phyloP scores from a whole-genome alignment of 306 rosid species.

The Glycine tomentella region DNA sequence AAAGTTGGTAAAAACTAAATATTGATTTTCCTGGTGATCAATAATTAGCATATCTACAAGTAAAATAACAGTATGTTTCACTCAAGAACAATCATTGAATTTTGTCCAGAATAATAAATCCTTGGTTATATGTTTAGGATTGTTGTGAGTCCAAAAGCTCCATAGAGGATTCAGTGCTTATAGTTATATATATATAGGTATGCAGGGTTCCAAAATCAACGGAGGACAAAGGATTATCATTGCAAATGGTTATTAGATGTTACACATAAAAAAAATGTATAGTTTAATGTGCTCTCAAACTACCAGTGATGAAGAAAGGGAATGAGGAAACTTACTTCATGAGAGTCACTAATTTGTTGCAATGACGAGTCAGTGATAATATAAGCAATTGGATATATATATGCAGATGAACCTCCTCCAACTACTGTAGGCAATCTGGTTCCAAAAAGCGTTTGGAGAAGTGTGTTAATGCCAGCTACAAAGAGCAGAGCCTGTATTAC shows the following conservation, averaged over 20 bases:
- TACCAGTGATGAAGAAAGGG: constrained; percentile 18
- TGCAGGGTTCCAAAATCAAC: background rate
- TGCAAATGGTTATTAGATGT: background rate
- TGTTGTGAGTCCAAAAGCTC: constrained; percentile 3
- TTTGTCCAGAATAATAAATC: background rate
- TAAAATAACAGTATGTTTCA: constrained; percentile 17
- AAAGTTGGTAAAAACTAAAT: background rate
- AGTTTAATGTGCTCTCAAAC: constrained; percentile 33
- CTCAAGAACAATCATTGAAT: background rate
- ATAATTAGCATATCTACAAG: constrained; percentile 23
- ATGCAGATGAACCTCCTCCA: constrained; percentile 91
- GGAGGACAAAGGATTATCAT: constrained; percentile 18
- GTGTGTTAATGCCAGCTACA: constrained; percentile 93
- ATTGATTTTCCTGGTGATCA: background rate
- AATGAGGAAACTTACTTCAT: constrained; percentile 69
- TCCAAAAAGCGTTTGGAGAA: constrained; percentile 97
- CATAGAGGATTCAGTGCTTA: background rate
- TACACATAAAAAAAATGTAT: constrained; percentile 4
- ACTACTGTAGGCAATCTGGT: constrained; percentile 94
- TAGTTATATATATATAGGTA: background rate
- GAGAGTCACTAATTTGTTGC: constrained; percentile 70
- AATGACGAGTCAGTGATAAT: constrained; percentile 76
- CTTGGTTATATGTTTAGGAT: constrained; percentile 13
- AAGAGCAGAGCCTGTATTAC: constrained; percentile 94
- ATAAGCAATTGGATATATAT: constrained; percentile 80